Conservation (phyloP, 805 yeast species). For the Pichia scutulata region DNA sequence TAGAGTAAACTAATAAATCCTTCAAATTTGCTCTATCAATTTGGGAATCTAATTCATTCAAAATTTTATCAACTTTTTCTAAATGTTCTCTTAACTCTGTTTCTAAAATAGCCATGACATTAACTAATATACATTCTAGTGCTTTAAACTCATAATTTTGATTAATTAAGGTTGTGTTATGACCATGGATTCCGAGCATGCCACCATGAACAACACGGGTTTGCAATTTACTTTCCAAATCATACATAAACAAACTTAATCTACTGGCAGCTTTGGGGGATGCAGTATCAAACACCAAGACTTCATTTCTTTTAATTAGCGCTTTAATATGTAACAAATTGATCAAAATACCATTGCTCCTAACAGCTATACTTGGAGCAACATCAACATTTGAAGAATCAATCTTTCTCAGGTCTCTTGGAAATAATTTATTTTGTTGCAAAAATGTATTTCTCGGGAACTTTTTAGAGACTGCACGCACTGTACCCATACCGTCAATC, state of each 20-base stretch:
- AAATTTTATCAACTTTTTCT: slow-evolving; percentile 50
- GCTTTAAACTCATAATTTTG: slow-evolving; percentile 76
- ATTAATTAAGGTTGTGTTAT: slow-evolving; percentile 1
- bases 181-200: slow-evolving; percentile 9
- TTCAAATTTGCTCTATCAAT: slow-evolving; percentile 70
- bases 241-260: slow-evolving; percentile 75
- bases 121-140: slow-evolving; percentile 71
- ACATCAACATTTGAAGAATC: slow-evolving; percentile 71
- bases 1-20: slow-evolving; percentile 66
- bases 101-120: slow-evolving; percentile 73
- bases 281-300: slow-evolving; percentile 76
- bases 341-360: slow-evolving; percentile 69
- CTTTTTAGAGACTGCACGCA: slow-evolving; percentile 60
- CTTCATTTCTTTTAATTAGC: slow-evolving; percentile 68
- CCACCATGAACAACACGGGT: slow-evolving; percentile 24
- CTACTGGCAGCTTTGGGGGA: slow-evolving; percentile 55
- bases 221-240: slow-evolving; percentile 66
- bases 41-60: slow-evolving; percentile 68
- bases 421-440: slow-evolving; percentile 63
- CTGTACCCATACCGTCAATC: slow-evolving; percentile 62
- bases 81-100: slow-evolving; percentile 60
- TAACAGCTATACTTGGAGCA: slow-evolving; percentile 80
- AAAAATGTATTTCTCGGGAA: slow-evolving; percentile 69
- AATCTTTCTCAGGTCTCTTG: slow-evolving; percentile 80
- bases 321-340: slow-evolving; percentile 87